Evolutionary conservation across 139 green algal species (phyloP), one percentile per base, ranked within the genome.

Genomic region (Closterium sp.): DNA sequence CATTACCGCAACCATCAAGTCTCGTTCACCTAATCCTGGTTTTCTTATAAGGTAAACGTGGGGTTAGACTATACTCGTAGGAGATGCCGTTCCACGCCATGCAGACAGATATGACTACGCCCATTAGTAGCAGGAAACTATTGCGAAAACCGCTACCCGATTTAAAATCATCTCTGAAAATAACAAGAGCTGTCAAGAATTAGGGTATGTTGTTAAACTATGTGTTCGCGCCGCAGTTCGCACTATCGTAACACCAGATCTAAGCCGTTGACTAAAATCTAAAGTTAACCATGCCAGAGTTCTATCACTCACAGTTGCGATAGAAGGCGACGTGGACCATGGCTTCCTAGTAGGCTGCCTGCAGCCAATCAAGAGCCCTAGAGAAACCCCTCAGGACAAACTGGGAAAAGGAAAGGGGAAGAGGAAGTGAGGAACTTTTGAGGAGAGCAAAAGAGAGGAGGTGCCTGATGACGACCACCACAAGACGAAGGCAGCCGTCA

Each of bases 281-380:
- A 89, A 45, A 62, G 34, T 87, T 86, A 86, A 24, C 86, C 28
- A 28, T 22, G 24, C 1, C 22, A 31, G 28, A 31, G 42, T 31
- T 19, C 70, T 90, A 22, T 89, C 89, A 92, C 90, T 92, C 85
- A 92, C 90, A 92, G 30, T 92, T 92, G 27, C 90, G 85, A 87
- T 92, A 92, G 85, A 86, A 92, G 86, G 29, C 32, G 90, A 92
- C 32, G 29, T 92, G 30, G 86, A 92, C 90, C 90, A 92, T 92
- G 30, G 79, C 62, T 79, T 79, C 62, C 62, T 90, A 73, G 88
- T 31, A 24, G 45, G 29, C 88, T 85, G 28, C 38, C 30, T 91
- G 42, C 29, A 88, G 29, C 42, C 30, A 30, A 31, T 91, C 19
- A 31, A 86, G 28, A 31, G 88, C 30, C 45, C 29, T 73, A 31